Evolutionary conservation across 2,329 filamentous ascomycete species (phyloP), one percentile per base, ranked within the genome.

Genomic region (Aspergillus aculeatus): DNA sequence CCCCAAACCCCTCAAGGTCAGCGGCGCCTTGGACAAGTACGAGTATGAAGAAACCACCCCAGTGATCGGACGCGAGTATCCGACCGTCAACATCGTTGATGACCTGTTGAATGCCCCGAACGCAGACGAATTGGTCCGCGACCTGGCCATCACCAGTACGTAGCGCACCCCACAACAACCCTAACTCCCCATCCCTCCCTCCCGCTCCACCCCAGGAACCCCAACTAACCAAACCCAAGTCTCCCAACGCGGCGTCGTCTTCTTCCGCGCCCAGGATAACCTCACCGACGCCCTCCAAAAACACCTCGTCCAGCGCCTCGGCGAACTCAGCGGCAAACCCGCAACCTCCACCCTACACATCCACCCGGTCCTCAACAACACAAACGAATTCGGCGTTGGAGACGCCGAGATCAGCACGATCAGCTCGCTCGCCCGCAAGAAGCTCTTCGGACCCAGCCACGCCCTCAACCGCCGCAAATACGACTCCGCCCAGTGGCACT

Each of bases 241-340:
- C 64, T 89, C 87, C 1, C 83, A 85, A 58, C 84, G 88, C 0
- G 87, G 87, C 5, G 88, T 90, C 4, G 86, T 90, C 21, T 89
- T 90, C 76, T 89, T 90, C 75, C 83, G 87, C 16, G 81, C 83
- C 23, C 88, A 90, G 64, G 77, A 84, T 65, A 78, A 81, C 67
- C 73, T 89, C 38, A 82, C 81, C 63, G 82, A 88, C 66, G 84
- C 86, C 1, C 79, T 87, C 1, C 86, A 89, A 66, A 91, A 91
- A 75, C 77, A 86, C 56, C 79, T 91, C 0, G 83, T 84, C 31
- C 78, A 85, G 9, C 80, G 81, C 1, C 78, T 90, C 1, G 87
- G 87, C 4, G 77, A 84, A 65, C 76, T 89, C 14, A 80, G 82
- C 0, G 86, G 86, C 44, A 85, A 84, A 63, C 87, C 87, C 0